Base-by-base conservation (phyloP, 495 filamentous ascomycete species). In the Hyaloscypha finlandica region DNA sequence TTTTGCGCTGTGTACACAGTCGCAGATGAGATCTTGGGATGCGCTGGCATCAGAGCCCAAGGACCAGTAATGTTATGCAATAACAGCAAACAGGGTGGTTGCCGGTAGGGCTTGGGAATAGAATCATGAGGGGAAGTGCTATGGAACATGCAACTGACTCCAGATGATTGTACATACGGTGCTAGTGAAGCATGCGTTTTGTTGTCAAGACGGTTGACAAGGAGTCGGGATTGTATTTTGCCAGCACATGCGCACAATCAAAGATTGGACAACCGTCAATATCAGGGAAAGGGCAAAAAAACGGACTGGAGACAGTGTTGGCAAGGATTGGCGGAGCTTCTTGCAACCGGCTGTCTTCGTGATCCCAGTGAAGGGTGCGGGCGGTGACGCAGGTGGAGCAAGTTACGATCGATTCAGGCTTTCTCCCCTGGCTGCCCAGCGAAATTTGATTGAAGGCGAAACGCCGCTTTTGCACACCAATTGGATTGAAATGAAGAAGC, bases 161-260 rank as follows among this genome's bases (percentile, higher is more conserved):
- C 48, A 6, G 35, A 65, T n/a, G 22, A 32, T 65, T 20, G 52
- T 52, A 68, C 65, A 62, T 48, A 67, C 65, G 35, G 53, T 56
- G 53, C 29, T 56, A 56, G 20, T 56, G 20, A 29, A 31, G 29
- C 53, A 56, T 31, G 53, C 20, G 29, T 29, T 56, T 56, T 31
- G 53, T 29, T 25, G 53, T 56, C 60, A 63, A 6, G 25, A 63
- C 29, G 31, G 30, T 56, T 8, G 32, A 59, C 57, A 32, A 52
- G 60, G 25, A 56, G 53, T 56, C 8, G 29, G 65, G 48, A 54
- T 45, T 22, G 22, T 33, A 6, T 30, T 45, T 39, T 62, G 65
- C 58, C 65, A 67, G 59, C 65, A 60, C 65, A 67, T 58, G 65
- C 12, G 37, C 14, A 14, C 58, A 58, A 67, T 63, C 33, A 63